These are phyloP conservation scores for Radiomyces spectabilis DNA, from an alignment of 192 early-diverging fungal genomes.

Conservation along the genomic window DNA sequence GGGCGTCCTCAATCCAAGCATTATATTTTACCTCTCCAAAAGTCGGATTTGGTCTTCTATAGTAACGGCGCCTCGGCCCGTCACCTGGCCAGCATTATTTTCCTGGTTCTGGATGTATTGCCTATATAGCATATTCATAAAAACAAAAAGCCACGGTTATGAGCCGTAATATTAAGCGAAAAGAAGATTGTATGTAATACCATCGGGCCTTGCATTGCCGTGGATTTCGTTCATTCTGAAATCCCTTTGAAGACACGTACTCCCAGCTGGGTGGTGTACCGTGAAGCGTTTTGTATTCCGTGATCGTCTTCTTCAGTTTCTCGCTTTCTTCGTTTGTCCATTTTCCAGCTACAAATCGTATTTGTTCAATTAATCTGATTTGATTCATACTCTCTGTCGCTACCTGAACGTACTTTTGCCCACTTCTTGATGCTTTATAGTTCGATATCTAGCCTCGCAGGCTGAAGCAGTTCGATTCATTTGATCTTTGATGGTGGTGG, in stretches of 20 bases:
- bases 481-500: not conserved
- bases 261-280: not conserved
- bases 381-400: not conserved
- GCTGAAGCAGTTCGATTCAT: not conserved
- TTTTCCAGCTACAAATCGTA: not conserved
- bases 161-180: not conserved
- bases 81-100: too few relatives aligned
- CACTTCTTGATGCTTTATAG: not conserved
- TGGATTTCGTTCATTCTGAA: not conserved
- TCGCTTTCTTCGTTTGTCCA: slow-evolving; percentile 2
- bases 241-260: not conserved
- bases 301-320: not conserved
- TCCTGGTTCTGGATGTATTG: too few relatives aligned
- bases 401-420: too few relatives aligned
- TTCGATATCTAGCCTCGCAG: not conserved
- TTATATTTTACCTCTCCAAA: too few relatives aligned
- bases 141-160: not conserved
- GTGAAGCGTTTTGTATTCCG: not conserved
- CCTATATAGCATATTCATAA: not conserved
- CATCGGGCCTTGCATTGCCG: not conserved
- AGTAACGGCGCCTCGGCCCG: too few relatives aligned
- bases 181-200: not conserved
- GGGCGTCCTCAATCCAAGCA: too few relatives aligned
- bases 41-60: too few relatives aligned
- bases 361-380: not conserved